These are phyloP conservation scores for Shiraia sp. DNA, from an alignment of 2,329 filamentous ascomycete species.

Conservation along the genomic window DNA sequence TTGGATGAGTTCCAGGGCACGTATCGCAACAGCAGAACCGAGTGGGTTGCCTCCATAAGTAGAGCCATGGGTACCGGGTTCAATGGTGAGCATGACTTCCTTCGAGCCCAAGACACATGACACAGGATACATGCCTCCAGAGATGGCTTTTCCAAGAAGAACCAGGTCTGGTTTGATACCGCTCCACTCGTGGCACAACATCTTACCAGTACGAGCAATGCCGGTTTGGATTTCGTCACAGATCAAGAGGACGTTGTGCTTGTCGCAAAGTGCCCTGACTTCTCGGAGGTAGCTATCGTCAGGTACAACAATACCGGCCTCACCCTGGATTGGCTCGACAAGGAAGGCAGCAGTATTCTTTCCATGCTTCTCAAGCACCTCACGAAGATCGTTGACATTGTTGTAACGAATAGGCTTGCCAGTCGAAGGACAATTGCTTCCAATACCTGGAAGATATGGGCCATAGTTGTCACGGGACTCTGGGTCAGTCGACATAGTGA, in stretches of 20 bases:
- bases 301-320: slow-evolving; percentile 94
- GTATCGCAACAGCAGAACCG: slow-evolving; percentile 92
- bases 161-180: slow-evolving; percentile 95
- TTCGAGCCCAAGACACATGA: slow-evolving; percentile 85
- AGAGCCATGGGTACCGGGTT: slow-evolving; percentile 94
- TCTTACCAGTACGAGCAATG: slow-evolving; percentile 89
- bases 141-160: slow-evolving; percentile 95
- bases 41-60: slow-evolving; percentile 99
- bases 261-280: slow-evolving; percentile 83
- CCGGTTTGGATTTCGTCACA: slow-evolving; percentile 99
- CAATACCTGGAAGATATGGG: slow-evolving; percentile 88
- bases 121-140: slow-evolving; percentile 98
- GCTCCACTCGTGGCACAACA: slow-evolving; percentile 93
- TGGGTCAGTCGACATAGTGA: slow-evolving; percentile 92
- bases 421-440: slow-evolving; percentile 75
- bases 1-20: slow-evolving; percentile 88
- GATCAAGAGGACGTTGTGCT: slow-evolving; percentile 94
- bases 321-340: slow-evolving; percentile 95
- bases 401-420: slow-evolving; percentile 82
- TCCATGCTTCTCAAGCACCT: slow-evolving; percentile 77
- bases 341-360: slow-evolving; percentile 89
- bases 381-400: slow-evolving; percentile 78
- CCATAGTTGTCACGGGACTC: slow-evolving; percentile 97
- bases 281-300: slow-evolving; percentile 83
- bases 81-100: slow-evolving; percentile 93